Conservation (phyloP, 164 flowering plant genomes). For the Magnolia kwangsiensis region DNA sequence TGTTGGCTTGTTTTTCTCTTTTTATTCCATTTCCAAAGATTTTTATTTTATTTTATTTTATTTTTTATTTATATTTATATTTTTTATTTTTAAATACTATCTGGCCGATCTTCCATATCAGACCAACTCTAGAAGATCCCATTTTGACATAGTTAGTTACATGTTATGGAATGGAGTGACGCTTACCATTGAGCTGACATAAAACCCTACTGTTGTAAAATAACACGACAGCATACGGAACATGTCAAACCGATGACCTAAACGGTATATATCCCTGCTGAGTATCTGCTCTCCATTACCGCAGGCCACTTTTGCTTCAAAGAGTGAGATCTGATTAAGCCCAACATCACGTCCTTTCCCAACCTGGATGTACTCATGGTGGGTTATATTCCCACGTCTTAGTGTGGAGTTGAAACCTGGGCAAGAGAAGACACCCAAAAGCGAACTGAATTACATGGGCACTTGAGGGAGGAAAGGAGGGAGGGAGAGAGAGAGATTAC, state of each 20-base stretch:
- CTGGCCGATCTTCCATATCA: neutral
- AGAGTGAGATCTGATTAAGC: constrained; percentile 94
- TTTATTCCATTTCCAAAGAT: neutral
- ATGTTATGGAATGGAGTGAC: constrained; percentile 1
- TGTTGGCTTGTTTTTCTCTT: too few relatives aligned
- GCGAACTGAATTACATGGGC: neutral
- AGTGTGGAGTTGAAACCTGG: constrained; percentile 93
- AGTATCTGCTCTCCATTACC: constrained; percentile 98
- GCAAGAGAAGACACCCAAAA: constrained; percentile 3
- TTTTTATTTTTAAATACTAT: too few relatives aligned
- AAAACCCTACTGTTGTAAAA: constrained; percentile 86
- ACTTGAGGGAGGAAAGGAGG: too few relatives aligned
- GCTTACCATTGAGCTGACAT: constrained; percentile 87
- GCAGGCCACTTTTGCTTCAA: constrained; percentile 98
- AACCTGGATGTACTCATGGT: constrained; percentile 97
- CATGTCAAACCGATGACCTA: constrained; percentile 96
- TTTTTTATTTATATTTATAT: too few relatives aligned
- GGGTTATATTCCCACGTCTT: constrained; percentile 89
- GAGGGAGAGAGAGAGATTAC: constrained; percentile 28
- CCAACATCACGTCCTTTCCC: constrained; percentile 99
- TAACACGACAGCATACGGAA: constrained; percentile 97
- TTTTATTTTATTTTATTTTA: neutral
- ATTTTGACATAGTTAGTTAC: neutral
- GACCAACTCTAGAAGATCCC: neutral
- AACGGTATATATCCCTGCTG: constrained; percentile 86